Percentiles rank a stretch among this genome's conserved stretches.
phyloP scores from a whole-genome alignment of 1,139 yeast genomes.

The Protomyces macrosporus region DNA sequence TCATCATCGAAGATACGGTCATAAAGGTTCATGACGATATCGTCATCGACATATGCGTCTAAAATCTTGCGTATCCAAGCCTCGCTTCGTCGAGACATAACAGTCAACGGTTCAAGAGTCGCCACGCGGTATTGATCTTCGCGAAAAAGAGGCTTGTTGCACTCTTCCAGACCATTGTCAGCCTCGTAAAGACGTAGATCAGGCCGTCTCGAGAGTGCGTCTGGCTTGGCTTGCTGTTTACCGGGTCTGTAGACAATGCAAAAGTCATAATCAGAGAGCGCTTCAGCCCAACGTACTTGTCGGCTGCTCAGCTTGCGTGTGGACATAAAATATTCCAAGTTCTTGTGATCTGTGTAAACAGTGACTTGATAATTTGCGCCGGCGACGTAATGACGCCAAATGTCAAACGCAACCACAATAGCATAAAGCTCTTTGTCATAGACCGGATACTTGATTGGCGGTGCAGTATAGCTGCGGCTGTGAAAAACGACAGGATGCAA shows the following conservation, averaged over 20 bases:
- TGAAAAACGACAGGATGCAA: slow-evolving; percentile 2
- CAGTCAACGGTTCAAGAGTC: no score
- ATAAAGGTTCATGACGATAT: no score
- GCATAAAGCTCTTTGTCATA: slow-evolving; percentile 10
- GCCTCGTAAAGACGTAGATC: no score
- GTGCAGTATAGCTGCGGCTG: neutral
- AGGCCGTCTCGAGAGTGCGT: neutral
- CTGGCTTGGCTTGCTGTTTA: neutral
- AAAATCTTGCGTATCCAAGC: no score
- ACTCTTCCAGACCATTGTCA: no score
- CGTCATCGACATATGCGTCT: no score
- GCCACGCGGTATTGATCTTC: no score
- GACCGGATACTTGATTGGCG: slow-evolving; percentile 12
- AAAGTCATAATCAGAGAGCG: neutral
- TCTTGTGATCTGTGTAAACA: neutral
- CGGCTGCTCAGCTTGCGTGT: neutral
- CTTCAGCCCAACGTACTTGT: slow-evolving; percentile 5
- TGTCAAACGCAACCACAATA: neutral
- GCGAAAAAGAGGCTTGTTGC: no score
- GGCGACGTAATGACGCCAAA: neutral
- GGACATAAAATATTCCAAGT: neutral
- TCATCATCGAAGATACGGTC: no score
- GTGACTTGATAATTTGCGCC: neutral
- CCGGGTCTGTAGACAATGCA: neutral
- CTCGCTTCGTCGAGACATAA: no score